Conservation (phyloP, 2,329 filamentous ascomycete genomes). For the Esteya vermicola region DNA sequence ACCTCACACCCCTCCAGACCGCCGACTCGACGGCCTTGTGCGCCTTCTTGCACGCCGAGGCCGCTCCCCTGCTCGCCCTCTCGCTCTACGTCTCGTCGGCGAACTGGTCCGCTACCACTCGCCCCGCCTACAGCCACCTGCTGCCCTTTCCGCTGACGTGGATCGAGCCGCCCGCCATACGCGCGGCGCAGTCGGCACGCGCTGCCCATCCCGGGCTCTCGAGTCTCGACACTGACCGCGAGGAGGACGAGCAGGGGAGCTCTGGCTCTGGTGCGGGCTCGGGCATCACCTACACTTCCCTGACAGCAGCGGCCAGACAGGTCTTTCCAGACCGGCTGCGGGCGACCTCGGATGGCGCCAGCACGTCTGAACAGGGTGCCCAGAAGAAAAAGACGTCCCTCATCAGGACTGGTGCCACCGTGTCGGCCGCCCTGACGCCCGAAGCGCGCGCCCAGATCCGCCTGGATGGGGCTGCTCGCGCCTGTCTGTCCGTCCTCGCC, state of each 20-base stretch:
- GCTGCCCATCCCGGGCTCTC: slow-evolving; percentile 59
- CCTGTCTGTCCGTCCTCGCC: slow-evolving; percentile 56
- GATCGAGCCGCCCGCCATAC: slow-evolving; percentile 61
- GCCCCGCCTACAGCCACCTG: slow-evolving; percentile 66
- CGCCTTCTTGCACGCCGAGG: slow-evolving; percentile 60
- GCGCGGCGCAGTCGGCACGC: slow-evolving; percentile 52
- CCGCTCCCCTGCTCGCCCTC: slow-evolving; percentile 68
- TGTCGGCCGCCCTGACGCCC: slow-evolving; percentile 50
- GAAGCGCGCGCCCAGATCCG: slow-evolving; percentile 62
- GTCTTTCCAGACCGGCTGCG: slow-evolving; percentile 9
- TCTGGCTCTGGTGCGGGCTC: slow-evolving; percentile 22
- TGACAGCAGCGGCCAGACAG: slow-evolving; percentile 6
- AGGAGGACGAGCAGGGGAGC: slow-evolving; percentile 18
- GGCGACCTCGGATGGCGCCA: too few species aligned
- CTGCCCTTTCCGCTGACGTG: slow-evolving; percentile 83
- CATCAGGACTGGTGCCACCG: slow-evolving; percentile 2
- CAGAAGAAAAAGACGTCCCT: neutral
- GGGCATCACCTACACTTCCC: neutral
- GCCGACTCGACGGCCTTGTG: slow-evolving; percentile 39
- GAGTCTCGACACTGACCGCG: slow-evolving; percentile 43
- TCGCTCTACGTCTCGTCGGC: slow-evolving; percentile 81
- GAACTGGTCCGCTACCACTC: slow-evolving; percentile 68
- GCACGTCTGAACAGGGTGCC: too few species aligned
- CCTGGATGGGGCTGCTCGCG: slow-evolving; percentile 56
- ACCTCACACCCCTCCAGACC: slow-evolving; percentile 22